These are phyloP conservation scores for Mycena rosella DNA, from an alignment of 768 basidiomycete species.

Conservation along the genomic window DNA sequence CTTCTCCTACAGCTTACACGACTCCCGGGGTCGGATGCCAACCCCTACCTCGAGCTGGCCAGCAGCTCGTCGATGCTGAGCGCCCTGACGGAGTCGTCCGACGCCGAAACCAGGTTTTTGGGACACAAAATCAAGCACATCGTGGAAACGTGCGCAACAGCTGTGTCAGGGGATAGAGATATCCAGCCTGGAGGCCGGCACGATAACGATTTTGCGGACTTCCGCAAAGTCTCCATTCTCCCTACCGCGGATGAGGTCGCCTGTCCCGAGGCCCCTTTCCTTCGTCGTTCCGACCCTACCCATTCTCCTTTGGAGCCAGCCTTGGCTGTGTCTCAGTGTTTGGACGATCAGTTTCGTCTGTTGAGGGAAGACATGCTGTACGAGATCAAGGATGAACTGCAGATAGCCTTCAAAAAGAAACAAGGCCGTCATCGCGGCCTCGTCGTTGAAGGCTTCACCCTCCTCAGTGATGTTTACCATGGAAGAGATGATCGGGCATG, in stretches of 20 bases:
- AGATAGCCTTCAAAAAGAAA: constrained; percentile 53
- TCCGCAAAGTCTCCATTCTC: constrained; percentile 70
- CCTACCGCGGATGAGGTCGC: constrained; percentile 72
- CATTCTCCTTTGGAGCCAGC: constrained; percentile 55
- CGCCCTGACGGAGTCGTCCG: constrained; percentile 15
- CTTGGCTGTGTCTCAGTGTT: constrained; percentile 54
- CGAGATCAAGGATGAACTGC: constrained; percentile 69
- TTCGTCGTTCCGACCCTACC: constrained; percentile 58
- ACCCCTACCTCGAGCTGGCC: constrained; percentile 55
- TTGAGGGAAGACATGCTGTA: constrained; percentile 73
- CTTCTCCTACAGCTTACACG: constrained; percentile 63
- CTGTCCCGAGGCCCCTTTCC: constrained; percentile 59
- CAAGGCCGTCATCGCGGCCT: constrained; percentile 53
- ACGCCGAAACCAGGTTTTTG: constrained; percentile 20
- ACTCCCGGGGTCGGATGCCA: constrained; percentile 50
- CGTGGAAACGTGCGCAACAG: constrained; percentile 25
- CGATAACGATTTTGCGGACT: constrained; percentile 76
- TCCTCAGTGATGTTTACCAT: constrained; percentile 44
- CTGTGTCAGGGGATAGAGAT: constrained; percentile 34
- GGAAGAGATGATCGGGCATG: constrained; percentile 27
- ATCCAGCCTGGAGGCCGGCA: constrained; percentile 72
- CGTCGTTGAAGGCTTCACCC: constrained; percentile 51
- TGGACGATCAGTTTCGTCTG: constrained; percentile 78
- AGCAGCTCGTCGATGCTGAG: constrained; percentile 3
- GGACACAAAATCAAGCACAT: constrained; percentile 49